These are phyloP conservation scores for Cicer cuneatum DNA, from an alignment of 306 rosid species.

Conservation along the genomic window DNA sequence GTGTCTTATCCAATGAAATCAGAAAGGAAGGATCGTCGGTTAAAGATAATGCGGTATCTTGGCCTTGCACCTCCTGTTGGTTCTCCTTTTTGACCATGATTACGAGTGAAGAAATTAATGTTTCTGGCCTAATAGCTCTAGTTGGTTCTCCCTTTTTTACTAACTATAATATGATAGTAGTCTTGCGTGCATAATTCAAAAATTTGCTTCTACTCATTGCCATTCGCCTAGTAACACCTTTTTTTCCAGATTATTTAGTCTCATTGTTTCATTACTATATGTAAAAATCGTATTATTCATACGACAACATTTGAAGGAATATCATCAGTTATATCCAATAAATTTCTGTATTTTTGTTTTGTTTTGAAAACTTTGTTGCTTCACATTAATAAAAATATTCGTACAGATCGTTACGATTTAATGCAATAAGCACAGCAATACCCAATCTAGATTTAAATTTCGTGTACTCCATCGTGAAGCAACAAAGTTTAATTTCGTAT, in stretches of 20 bases:
- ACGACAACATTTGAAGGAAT: background rate
- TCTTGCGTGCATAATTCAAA: conserved; percentile 7
- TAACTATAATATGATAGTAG: conserved; percentile 5
- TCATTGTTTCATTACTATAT: conserved; percentile 4
- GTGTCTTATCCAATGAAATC: conserved; percentile 52
- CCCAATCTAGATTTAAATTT: too few species aligned
- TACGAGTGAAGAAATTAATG: conserved; percentile 17
- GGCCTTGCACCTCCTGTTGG: conserved; percentile 79
- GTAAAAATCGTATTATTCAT: conserved; percentile 8
- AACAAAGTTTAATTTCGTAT: too few species aligned
- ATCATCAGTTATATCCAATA: conserved; percentile 3
- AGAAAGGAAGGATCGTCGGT: conserved; percentile 57
- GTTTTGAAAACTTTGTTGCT: too few species aligned
- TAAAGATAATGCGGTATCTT: conserved; percentile 78
- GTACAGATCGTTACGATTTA: too few species aligned
- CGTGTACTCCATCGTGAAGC: too few species aligned
- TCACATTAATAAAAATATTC: too few species aligned
- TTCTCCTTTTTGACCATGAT: conserved; percentile 59
- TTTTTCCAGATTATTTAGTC: conserved; percentile 7
- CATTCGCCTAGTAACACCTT: conserved; percentile 8
- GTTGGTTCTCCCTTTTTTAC: background rate
- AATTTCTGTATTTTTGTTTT: too few species aligned
- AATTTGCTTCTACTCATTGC: conserved; percentile 1
- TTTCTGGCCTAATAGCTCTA: conserved; percentile 15
- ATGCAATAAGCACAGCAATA: too few species aligned